Evolutionary conservation across 306 rosid species (phyloP), one percentile per base, ranked within the genome.

Genomic region (Spatholobus suberectus): DNA sequence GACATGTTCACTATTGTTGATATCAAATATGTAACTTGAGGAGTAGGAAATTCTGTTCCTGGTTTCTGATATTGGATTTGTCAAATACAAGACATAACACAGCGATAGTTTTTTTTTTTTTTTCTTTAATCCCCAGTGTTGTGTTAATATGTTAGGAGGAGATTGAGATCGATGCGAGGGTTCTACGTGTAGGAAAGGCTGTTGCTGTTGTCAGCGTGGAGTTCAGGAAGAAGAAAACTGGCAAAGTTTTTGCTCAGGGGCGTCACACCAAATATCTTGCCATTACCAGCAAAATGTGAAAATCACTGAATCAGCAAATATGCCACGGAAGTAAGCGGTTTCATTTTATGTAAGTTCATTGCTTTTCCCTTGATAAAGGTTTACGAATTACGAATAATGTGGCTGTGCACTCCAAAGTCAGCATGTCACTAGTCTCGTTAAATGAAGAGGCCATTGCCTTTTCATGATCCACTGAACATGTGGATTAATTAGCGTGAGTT

Each of bases 261-360:
- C 95, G 95, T 55, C 98, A 90, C 83, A 92, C 97, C 68, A 92
- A 91, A 85, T 94, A 84, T 79, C 90, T 92, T 41, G 83, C 92
- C 5, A 0, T 74, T 43, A 0, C 86, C 12, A 92, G 98, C 79
- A 94, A 88, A 85, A 27, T 94, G 77, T 92, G 90, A 87, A 80
- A 23, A n/a, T n/a, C n/a, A n/a, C n/a, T n/a, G n/a, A n/a, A n/a
- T n/a, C n/a, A 35, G 2, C 71, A n/a, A 20, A 49, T 72, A 63
- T 32, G n/a, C n/a, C n/a, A 5, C 21, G 17, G 3, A 8, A 57
- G 20, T 21, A 57, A 23, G 32, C 35, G 15, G 18, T 62, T n/a
- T n/a, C n/a, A n/a, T n/a, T n/a, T n/a, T n/a, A n/a, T n/a, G n/a
- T n/a, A n/a, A n/a, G n/a, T n/a, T n/a, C n/a, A n/a, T n/a, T n/a